A percentile compares a stretch with the other conserved stretches of the same genome.
Evolutionary conservation across 78 protist species (phyloP).

Genomic region (Emiliania huxleyi): DNA sequence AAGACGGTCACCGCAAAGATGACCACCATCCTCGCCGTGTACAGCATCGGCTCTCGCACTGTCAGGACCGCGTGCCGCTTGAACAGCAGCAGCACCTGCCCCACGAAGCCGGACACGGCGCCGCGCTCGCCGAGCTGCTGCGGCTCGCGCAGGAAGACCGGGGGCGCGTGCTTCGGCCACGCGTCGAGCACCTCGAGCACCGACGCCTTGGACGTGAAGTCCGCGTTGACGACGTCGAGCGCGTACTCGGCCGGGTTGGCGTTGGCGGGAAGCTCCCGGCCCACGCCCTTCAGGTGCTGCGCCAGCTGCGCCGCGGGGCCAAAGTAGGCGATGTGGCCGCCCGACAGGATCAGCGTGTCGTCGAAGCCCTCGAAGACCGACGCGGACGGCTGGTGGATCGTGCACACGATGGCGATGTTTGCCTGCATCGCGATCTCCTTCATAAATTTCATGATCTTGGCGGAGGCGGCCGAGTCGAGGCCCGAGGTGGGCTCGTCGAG

Average conservation of each 20-base stretch:
- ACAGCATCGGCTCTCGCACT: background rate
- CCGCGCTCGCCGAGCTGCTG: background rate
- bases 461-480: conserved; percentile 65
- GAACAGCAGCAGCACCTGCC: background rate
- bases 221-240: background rate
- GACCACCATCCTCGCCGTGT: background rate
- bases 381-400: conserved; percentile 70
- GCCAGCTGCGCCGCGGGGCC: background rate
- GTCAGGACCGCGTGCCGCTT: background rate
- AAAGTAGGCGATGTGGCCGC: background rate
- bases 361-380: background rate
- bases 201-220: background rate
- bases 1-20: background rate
- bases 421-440: conserved; percentile 6
- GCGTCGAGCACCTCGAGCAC: background rate
- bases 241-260: conserved; percentile 18
- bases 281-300: background rate
- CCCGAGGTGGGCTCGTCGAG: conserved; percentile 85
- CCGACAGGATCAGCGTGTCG: background rate
- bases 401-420: conserved; percentile 38
- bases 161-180: background rate
- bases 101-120: background rate
- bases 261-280: background rate
- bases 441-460: conserved; percentile 45
- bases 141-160: background rate